These are phyloP conservation scores for Phallus indusiatus DNA, from an alignment of 768 basidiomycete species.

Conservation along the genomic window DNA sequence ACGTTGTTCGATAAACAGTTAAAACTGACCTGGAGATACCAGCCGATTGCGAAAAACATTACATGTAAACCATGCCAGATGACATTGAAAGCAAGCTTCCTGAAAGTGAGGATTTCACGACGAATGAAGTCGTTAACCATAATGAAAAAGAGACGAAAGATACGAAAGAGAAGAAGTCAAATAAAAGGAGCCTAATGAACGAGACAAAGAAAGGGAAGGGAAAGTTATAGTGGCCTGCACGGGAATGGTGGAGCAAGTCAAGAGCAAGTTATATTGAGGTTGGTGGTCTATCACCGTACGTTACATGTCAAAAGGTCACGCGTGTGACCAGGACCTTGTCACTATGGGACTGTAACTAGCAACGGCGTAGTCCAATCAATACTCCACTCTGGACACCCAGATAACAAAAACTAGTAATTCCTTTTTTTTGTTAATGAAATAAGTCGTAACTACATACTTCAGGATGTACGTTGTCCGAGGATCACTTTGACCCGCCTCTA, in stretches of 20 bases:
- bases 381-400: too few relatives aligned
- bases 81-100: constrained; percentile 63
- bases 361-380: too few relatives aligned
- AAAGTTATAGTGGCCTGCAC: constrained; percentile 40
- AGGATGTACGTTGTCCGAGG: too few relatives aligned
- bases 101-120: constrained; percentile 53
- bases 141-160: too few relatives aligned
- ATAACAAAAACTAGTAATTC: too few relatives aligned
- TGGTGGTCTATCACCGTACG: background rate
- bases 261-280: constrained; percentile 10
- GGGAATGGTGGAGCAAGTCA: constrained; percentile 24
- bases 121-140: constrained; percentile 70
- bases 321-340: too few relatives aligned
- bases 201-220: constrained; percentile 19
- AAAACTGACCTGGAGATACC: constrained; percentile 63
- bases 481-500: too few relatives aligned
- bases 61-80: constrained; percentile 76
- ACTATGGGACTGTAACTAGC: too few relatives aligned
- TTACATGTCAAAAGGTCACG: too few relatives aligned
- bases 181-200: background rate
- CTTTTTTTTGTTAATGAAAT: too few relatives aligned
- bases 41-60: constrained; percentile 74
- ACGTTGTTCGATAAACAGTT: background rate
- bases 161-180: too few relatives aligned
- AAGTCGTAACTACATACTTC: too few relatives aligned